Percentiles rank a stretch among this genome's conserved stretches.
These are phyloP conservation scores for Amanita thiersii DNA, from an alignment of 768 basidiomycete genomes.

Conservation along the genomic window DNA sequence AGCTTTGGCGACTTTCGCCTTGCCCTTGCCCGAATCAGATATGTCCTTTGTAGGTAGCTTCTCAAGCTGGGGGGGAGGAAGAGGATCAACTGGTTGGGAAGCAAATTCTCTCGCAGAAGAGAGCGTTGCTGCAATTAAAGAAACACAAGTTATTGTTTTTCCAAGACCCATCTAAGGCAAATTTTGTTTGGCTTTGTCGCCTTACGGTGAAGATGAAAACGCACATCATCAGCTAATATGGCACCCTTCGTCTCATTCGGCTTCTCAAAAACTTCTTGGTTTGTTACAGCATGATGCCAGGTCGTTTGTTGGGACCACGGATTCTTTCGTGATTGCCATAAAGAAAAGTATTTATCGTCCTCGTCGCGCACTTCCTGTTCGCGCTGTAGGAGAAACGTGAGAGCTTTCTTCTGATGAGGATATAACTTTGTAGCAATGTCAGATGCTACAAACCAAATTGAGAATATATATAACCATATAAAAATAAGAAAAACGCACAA, in stretches of 20 bases:
- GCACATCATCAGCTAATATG: constrained; percentile 94
- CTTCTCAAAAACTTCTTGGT: constrained; percentile 58
- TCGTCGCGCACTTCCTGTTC: constrained; percentile 54
- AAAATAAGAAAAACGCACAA: constrained; percentile 37
- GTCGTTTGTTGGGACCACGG: constrained; percentile 32
- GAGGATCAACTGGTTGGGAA: constrained; percentile 39
- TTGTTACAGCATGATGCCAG: constrained; percentile 85
- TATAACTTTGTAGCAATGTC: constrained; percentile 84
- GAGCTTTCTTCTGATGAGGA: constrained; percentile 96
- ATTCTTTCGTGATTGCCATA: constrained; percentile 59
- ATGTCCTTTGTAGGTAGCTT: constrained; percentile 53
- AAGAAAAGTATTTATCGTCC: constrained; percentile 58
- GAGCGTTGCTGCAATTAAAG: constrained; percentile 85
- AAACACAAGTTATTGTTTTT: constrained; percentile 94
- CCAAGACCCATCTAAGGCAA: constrained; percentile 86
- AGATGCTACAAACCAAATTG: constrained; percentile 29
- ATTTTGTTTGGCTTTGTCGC: constrained; percentile 8
- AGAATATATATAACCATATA: constrained; percentile 9
- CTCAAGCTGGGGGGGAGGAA: constrained; percentile 26
- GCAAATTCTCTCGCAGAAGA: constrained; percentile 61
- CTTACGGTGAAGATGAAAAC: constrained; percentile 20
- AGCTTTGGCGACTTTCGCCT: constrained; percentile 56
- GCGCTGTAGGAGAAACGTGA: constrained; percentile 91
- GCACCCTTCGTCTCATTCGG: constrained; percentile 78
- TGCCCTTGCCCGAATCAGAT: constrained; percentile 38